These are phyloP conservation scores for Colletotrichum sp. DNA, from an alignment of 2,329 filamentous ascomycete species.

Conservation along the genomic window DNA sequence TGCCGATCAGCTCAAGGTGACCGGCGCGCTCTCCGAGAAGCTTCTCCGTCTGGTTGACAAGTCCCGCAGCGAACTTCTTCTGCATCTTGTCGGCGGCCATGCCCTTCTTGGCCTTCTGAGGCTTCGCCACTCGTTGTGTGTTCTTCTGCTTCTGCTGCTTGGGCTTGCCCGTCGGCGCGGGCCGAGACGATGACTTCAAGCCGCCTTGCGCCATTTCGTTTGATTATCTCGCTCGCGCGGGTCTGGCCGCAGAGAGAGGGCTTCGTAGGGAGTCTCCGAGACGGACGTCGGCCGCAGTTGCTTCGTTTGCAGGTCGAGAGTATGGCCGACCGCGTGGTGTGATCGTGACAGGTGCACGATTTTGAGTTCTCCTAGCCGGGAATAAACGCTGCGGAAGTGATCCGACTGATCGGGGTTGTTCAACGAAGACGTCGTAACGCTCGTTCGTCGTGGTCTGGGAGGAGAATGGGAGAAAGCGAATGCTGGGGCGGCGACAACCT, in stretches of 20 bases:
- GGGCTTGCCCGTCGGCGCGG: slow-evolving; percentile 42
- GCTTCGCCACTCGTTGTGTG: slow-evolving; percentile 53
- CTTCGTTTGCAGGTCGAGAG: background rate
- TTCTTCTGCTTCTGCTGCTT: slow-evolving; percentile 37
- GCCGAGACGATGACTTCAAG: slow-evolving; percentile 51
- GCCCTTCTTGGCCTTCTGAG: slow-evolving; percentile 48
- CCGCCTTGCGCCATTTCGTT: slow-evolving; percentile 59
- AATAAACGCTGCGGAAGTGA: background rate
- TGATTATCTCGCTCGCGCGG: background rate
- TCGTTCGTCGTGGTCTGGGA: background rate
- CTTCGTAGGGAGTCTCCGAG: background rate
- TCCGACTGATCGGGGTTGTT: background rate
- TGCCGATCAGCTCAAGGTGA: slow-evolving; percentile 64
- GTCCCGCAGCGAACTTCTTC: slow-evolving; percentile 60
- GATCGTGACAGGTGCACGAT: background rate
- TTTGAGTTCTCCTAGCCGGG: background rate
- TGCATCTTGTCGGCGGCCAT: slow-evolving; percentile 55
- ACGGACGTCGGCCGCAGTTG: background rate
- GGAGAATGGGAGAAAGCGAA: background rate
- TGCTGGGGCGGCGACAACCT: background rate
- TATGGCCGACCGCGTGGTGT: background rate
- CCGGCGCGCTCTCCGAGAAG: slow-evolving; percentile 64
- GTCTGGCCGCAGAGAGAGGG: background rate
- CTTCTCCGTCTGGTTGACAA: slow-evolving; percentile 60
- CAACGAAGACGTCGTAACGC: background rate